Conservation (phyloP, 495 filamentous ascomycete species). For the Alectoria sarmentosa region DNA sequence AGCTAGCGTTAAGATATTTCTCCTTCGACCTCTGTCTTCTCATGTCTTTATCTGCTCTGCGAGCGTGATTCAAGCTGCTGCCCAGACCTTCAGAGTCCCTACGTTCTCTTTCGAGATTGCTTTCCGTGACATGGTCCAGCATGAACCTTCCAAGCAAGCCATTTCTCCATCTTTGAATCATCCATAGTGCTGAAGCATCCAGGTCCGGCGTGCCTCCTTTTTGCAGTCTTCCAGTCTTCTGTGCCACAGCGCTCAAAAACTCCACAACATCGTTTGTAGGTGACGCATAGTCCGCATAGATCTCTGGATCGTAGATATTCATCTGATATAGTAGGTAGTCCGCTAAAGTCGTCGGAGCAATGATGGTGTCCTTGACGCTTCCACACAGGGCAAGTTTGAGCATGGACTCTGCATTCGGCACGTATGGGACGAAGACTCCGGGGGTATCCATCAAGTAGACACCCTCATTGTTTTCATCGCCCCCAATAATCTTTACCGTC, state of each 20-base stretch:
- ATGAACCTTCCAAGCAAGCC: conserved; percentile 71
- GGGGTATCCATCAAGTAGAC: conserved; percentile 69
- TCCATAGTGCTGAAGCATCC: conserved; percentile 71
- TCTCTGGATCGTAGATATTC: conserved; percentile 51
- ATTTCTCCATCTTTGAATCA: conserved; percentile 75
- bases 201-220: conserved; percentile 68
- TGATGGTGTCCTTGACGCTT: conserved; percentile 81
- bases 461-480: conserved; percentile 39
- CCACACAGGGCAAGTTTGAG: conserved; percentile 85
- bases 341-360: conserved; percentile 65
- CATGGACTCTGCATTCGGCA: conserved; percentile 79
- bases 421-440: conserved; percentile 90
- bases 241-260: conserved; percentile 61
- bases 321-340: conserved; percentile 86
- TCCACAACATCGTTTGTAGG: conserved; percentile 78
- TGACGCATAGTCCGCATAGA: conserved; percentile 56
- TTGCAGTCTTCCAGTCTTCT: conserved; percentile 63
- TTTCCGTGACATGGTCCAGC: conserved; percentile 66
- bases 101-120: conserved; percentile 27
- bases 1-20: conserved; percentile 6
- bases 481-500: conserved; percentile 71
- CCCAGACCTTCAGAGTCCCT: conserved; percentile 21
- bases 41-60: conserved; percentile 34
- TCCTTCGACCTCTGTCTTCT: conserved; percentile 30
- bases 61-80: conserved; percentile 40